These are phyloP conservation scores for Jatropha multifida DNA, from an alignment of 441 rosid genomes.

Conservation along the genomic window DNA sequence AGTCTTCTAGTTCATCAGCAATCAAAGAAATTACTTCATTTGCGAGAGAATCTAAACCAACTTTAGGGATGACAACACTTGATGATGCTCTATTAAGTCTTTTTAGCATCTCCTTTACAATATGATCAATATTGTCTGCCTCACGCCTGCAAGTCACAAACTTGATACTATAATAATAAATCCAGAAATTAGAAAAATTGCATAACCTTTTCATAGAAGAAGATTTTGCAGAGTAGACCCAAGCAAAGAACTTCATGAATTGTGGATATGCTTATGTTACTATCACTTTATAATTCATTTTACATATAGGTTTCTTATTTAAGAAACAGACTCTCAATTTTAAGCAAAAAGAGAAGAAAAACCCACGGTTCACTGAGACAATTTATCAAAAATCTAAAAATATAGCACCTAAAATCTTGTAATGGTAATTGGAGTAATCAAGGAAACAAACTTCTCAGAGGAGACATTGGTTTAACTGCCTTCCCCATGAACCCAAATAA, in stretches of 20 bases:
- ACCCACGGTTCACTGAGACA: not conserved
- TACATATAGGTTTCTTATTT: not conserved
- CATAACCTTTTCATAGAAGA: not conserved
- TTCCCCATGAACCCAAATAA: too few relatives aligned
- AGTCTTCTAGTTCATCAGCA: not conserved
- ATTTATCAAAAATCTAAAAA: not conserved
- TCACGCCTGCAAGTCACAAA: slow-evolving; percentile 13
- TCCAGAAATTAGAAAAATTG: not conserved
- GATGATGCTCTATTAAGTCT: not conserved
- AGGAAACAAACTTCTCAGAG: too few relatives aligned
- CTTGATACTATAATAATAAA: not conserved
- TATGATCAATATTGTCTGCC: slow-evolving; percentile 6
- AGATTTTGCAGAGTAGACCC: not conserved
- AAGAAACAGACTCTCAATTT: not conserved
- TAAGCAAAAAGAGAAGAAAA: not conserved
- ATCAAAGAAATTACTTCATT: slow-evolving; percentile 10
- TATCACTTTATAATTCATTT: too few relatives aligned
- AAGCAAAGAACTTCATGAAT: too few relatives aligned
- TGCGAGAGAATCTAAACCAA: slow-evolving; percentile 4
- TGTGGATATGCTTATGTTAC: too few relatives aligned
- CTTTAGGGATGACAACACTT: not conserved
- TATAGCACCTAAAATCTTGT: too few relatives aligned
- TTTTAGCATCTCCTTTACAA: slow-evolving; percentile 3
- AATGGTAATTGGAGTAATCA: too few relatives aligned
- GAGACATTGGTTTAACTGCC: too few relatives aligned